Evolutionary conservation across 2,329 filamentous ascomycete species (phyloP), one percentile per base, ranked within the genome.

Genomic region (Xylariaceae sp.): DNA sequence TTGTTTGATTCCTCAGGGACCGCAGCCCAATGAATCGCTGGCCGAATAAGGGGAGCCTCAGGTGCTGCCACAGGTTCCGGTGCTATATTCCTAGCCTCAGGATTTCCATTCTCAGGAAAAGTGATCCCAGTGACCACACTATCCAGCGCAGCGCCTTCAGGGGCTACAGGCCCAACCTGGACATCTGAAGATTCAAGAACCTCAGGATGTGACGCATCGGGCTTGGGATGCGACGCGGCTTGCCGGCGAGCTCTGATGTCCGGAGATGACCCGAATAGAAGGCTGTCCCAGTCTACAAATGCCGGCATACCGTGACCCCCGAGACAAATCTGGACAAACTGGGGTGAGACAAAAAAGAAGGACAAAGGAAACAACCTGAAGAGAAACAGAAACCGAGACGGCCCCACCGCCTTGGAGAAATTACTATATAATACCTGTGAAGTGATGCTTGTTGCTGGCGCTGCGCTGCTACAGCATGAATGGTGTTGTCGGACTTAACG

Each of bases 281-380:
- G 58, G 48, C 54, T 47, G 44, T 60, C 59, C 60, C 60, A 62
- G 51, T 62, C 58, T 55, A 62, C 50, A 49, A 60, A 60, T 26
- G 56, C 58, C 54, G 57, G 51, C 59, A 61, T 61, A 15, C 53
- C 57, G 51, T 52, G 51, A 55, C 47, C 53, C 45, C 51, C 49
- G 42, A 51, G 52, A 53, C 37, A 54, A 50, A 47, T 49, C 44
- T 26, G 50, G 34, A 43, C 49, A 44, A 48, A 29, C 40, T 34
- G 41, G 36, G 18, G 46, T 47, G 37, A 57, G 36, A 50, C 40
- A 46, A 51, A 52, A 41, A n/a, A n/a, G n/a, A n/a, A n/a, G 32
- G 13, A 34, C 32, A 56, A 51, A 55, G 47, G 45, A 49, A 57
- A 49, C 34, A 49, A 29, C 29, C 40, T 43, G 40, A 41, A 40